Conservation (phyloP, 371 early-diverging fungal genomes). For the Aphelidium insulamus region DNA sequence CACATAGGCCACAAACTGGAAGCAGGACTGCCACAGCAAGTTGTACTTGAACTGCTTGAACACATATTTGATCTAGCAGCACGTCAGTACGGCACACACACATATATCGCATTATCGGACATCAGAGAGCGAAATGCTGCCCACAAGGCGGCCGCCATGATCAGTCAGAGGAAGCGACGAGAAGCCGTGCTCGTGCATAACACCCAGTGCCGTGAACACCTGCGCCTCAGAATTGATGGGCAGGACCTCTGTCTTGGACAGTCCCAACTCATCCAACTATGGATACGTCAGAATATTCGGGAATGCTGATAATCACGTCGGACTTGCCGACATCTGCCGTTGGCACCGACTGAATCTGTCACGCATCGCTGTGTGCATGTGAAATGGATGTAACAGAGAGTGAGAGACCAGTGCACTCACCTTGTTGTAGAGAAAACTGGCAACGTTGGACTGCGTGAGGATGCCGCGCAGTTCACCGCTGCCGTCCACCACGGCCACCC, state of each 20-base stretch:
- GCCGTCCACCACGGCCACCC: slow-evolving; percentile 38
- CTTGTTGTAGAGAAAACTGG: slow-evolving; percentile 30
- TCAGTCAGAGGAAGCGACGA: slow-evolving; percentile 37
- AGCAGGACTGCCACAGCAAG: slow-evolving; percentile 21
- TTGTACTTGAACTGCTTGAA: slow-evolving; percentile 17
- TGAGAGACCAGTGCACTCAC: slow-evolving; percentile 8
- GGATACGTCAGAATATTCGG: neutral
- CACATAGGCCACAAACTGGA: slow-evolving; percentile 25
- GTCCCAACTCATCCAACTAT: slow-evolving; percentile 17
- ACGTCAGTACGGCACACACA: slow-evolving; percentile 1
- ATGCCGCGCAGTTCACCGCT: slow-evolving; percentile 32
- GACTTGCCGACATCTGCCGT: no score
- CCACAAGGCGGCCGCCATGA: slow-evolving; percentile 27
- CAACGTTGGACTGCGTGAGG: slow-evolving; percentile 49
- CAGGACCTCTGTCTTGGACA: slow-evolving; percentile 25
- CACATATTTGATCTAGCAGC: no score
- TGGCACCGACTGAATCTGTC: no score
- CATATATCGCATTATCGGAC: slow-evolving; percentile 13
- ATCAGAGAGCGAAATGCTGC: slow-evolving; percentile 45
- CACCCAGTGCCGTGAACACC: slow-evolving; percentile 10
- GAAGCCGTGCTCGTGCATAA: slow-evolving; percentile 18
- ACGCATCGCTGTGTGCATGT: no score
- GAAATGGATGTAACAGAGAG: slow-evolving; percentile 1
- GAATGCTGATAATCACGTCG: no score
- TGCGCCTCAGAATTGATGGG: slow-evolving; percentile 21